phyloP scores from a whole-genome alignment of 2,329 filamentous ascomycete genomes.

The Trichoderma sp. region DNA sequence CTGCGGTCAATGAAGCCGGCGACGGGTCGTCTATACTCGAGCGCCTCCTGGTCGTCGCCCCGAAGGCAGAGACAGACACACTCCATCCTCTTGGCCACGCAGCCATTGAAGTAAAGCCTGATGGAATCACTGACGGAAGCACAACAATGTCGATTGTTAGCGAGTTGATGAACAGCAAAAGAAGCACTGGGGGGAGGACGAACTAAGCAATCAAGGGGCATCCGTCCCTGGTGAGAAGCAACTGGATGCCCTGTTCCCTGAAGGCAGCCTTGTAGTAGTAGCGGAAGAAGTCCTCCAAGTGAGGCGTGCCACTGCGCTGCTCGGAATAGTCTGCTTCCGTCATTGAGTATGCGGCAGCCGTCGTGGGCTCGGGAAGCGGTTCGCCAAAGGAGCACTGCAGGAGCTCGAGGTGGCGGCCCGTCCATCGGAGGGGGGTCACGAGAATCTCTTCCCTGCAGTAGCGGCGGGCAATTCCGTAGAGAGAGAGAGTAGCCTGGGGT shows the following conservation, averaged over 20 bases:
- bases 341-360: neutral
- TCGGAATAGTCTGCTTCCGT: constrained; percentile 4
- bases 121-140: neutral
- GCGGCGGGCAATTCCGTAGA: constrained; percentile 6
- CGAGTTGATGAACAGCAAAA: neutral
- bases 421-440: constrained; percentile 7
- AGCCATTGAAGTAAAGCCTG: neutral
- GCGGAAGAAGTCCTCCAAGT: constrained; percentile 6
- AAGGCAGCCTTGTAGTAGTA: neutral
- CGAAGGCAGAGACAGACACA: neutral
- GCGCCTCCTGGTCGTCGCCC: neutral
- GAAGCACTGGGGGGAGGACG: neutral
- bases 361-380: neutral
- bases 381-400: constrained; percentile 1
- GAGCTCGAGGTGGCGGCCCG: constrained; percentile 7
- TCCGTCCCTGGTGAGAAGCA: neutral
- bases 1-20: constrained; percentile 11
- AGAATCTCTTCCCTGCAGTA: constrained; percentile 9
- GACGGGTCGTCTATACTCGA: neutral
- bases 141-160: neutral
- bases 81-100: neutral
- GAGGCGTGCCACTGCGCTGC: neutral
- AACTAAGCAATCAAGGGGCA: constrained; percentile 2
- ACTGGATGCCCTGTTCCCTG: constrained; percentile 2
- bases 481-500: neutral